Base-by-base conservation (phyloP, 78 protist genomes). In the Dictyostelium discoideum region DNA sequence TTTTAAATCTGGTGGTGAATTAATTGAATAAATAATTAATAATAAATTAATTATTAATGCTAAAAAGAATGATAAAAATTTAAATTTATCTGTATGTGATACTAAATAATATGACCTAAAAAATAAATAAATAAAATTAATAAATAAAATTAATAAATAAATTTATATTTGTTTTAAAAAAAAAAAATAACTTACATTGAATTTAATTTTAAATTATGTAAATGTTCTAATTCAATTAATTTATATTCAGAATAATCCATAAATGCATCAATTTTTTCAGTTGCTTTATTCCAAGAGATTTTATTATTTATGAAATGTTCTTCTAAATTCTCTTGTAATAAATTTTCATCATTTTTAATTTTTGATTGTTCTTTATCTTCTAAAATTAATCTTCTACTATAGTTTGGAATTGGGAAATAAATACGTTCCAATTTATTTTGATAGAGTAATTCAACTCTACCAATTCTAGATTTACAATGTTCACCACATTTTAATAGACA, bases 361-460 rank as follows among this genome's bases (percentile, higher is more conserved):
- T 87, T 90, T 1, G 95, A 73, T n/a, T 80, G 88, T 54, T 90
- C 95, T 72, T 82, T 90, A 20, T 82, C 88, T 39, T 90, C 86
- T 1, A 90, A 42, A 37, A 82, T 82, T 29, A 90, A 39, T 32
- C 95, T 46, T 46, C 95, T 46, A 37, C 77, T 37, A 37, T 67
- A 90, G 8, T 72, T 48, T 60, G 96, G 96, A 48, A 93, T 93
- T 39, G 96, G 96, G 72, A 93, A 93, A 74, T 93, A 93, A 67
- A 93, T 82, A 74, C 96, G 85, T 32, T 87, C 92, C 24, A 93
- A 81, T 29, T 86, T 83, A 22, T 67, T 60, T n/a, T 86, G 65
- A 84, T 83, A 65, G 63, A 93, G 65, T 65, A 93, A 74, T 50
- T 93, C 96, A 0, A 93, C 96, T 29, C 96, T 46, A 85, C 96